Base-by-base conservation (phyloP, 805 yeast genomes). In the Candida sonorensis region DNA sequence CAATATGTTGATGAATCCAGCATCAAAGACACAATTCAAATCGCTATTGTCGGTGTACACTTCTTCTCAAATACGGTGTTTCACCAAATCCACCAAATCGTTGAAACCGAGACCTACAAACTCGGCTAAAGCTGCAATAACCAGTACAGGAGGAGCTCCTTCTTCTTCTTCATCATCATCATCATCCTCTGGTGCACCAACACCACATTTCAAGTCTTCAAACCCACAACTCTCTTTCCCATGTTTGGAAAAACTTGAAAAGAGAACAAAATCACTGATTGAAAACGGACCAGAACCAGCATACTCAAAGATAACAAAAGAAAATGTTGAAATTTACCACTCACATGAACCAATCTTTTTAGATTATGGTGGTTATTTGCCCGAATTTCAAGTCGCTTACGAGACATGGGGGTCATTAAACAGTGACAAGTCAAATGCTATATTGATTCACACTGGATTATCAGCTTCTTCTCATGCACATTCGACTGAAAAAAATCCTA, bases 401-500 rank as follows among this genome's bases (percentile, higher is more conserved):
- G 97, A 88, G 56, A 74, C 88, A 3, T 88, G 97, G 97, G 97
- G 97, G 2, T 45, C 51, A 6, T 64, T 88, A 41, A 81, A 83
- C 42, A 53, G 59, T 2, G 69, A 64, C 28, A 73, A 62, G 40
- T 72, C 81, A 14, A 88, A 88, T 51, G 82, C 87, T 10, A 72
- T 88, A 14, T 63, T 88, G 23, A 59, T 88, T 8, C 96, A 88
- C 49, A 88, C 97, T 1, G 97, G 97, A 0, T 66, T 88, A 13
- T 83, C 95, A 0, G 96, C 96, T 0, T 83, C 95, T 0, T 84
- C 95, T 2, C 97, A 88, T 61, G 97, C 96, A 8, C 81, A 75
- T 48, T 83, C 95, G 3, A 92, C 83, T 38, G 61, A 65, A 0
- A 63, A 69, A 19, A 87, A 87, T 53, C 54, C 72, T 5, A 71